Evolutionary conservation across 2,329 filamentous ascomycete species (phyloP).

Genomic region (Teratosphaeria pseudoeucalypti): DNA sequence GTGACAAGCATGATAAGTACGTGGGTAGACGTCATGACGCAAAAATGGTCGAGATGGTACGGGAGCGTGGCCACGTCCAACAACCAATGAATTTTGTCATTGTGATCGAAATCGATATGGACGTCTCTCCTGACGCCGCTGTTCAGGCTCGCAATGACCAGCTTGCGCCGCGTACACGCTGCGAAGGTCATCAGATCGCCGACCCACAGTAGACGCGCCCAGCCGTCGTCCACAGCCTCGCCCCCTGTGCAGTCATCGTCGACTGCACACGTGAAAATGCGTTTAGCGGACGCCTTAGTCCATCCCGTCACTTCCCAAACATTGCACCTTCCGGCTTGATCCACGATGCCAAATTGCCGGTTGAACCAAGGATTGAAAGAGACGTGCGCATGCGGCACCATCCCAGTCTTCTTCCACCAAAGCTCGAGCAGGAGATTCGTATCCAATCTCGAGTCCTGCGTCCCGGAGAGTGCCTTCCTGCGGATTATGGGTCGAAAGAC

Average conservation of each 20-base stretch:
- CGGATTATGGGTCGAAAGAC: conserved; percentile 37
- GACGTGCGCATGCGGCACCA: conserved; percentile 49
- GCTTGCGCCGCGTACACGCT: conserved; percentile 39
- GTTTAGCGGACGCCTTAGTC: conserved; percentile 3
- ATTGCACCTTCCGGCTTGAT: conserved; percentile 56
- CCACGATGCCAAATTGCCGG: conserved; percentile 55
- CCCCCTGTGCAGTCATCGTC: not conserved
- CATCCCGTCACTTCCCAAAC: conserved; percentile 48
- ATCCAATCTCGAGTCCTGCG: conserved; percentile 42
- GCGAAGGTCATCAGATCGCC: conserved; percentile 39
- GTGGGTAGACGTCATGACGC: conserved; percentile 47
- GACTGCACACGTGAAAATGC: not conserved
- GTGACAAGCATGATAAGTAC: conserved; percentile 31
- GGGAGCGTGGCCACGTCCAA: conserved; percentile 46
- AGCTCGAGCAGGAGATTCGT: conserved; percentile 47
- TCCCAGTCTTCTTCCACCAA: conserved; percentile 43
- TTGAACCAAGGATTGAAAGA: conserved; percentile 53
- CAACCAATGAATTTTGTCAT: conserved; percentile 37
- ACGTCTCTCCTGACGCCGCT: conserved; percentile 12
- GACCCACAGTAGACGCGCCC: conserved; percentile 41
- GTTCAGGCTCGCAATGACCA: conserved; percentile 27
- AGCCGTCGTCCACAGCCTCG: conserved; percentile 33
- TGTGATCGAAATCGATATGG: conserved; percentile 19
- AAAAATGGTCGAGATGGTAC: conserved; percentile 39
- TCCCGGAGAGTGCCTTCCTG: conserved; percentile 1